Conservation (phyloP, 2,329 filamentous ascomycete species). For the Neoascochyta sp. region DNA sequence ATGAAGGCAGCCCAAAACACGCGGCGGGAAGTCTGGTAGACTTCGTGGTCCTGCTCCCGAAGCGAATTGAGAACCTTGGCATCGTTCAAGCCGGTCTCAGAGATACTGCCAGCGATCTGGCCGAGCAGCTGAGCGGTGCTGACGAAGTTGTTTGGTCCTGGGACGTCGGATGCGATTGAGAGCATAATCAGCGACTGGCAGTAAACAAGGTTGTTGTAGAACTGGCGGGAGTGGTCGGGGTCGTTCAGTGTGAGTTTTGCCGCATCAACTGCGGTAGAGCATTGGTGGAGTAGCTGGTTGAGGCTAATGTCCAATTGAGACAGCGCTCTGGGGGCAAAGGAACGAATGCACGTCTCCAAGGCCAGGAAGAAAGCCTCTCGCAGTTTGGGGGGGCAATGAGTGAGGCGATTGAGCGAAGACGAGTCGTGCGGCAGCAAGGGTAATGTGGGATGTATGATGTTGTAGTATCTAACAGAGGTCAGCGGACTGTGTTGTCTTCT, state of each 20-base stretch:
- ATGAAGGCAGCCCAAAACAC: slow-evolving; percentile 38
- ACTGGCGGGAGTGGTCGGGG: slow-evolving; percentile 23
- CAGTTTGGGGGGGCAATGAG: slow-evolving; percentile 33
- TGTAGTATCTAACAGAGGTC: slow-evolving; percentile 31
- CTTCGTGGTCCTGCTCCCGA: slow-evolving; percentile 31
- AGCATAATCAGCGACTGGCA: slow-evolving; percentile 33
- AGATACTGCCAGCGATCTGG: slow-evolving; percentile 30
- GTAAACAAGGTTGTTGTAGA: slow-evolving; percentile 34
- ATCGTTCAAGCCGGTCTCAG: slow-evolving; percentile 32
- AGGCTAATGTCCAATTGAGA: slow-evolving; percentile 23
- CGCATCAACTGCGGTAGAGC: slow-evolving; percentile 26
- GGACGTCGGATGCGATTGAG: slow-evolving; percentile 32
- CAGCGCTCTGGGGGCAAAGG: slow-evolving; percentile 27
- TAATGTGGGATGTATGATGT: slow-evolving; percentile 34
- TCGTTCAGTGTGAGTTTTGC: slow-evolving; percentile 29
- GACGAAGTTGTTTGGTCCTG: slow-evolving; percentile 23
- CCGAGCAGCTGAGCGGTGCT: slow-evolving; percentile 30
- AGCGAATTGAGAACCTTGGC: slow-evolving; percentile 19
- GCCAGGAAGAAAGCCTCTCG: slow-evolving; percentile 37
- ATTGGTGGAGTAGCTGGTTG: slow-evolving; percentile 28
- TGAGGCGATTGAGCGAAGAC: slow-evolving; percentile 32
- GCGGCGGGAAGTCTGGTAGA: slow-evolving; percentile 29
- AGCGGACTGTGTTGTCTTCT: slow-evolving; percentile 4
- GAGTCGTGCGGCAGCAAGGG: slow-evolving; percentile 35
- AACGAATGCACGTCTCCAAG: slow-evolving; percentile 33